Percentiles rank a stretch among this genome's conserved stretches.
These are phyloP conservation scores for Chlorella sp. DNA, from an alignment of 139 green algal species.

Conservation along the genomic window DNA sequence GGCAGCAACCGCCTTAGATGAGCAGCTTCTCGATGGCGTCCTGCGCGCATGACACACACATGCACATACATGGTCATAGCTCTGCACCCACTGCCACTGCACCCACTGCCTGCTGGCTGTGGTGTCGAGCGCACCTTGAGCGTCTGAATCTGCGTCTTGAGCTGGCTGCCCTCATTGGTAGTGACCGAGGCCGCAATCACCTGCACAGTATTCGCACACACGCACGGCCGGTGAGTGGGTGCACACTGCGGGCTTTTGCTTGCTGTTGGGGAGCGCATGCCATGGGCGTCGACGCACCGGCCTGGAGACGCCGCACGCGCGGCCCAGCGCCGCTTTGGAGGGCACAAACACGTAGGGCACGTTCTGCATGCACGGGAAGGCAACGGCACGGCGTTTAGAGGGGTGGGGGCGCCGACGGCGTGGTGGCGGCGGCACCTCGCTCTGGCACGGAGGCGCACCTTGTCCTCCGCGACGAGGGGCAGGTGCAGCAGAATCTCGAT, in stretches of 20 bases:
- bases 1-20: too few species aligned
- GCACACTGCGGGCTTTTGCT: too few species aligned
- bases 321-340: constrained; percentile 92
- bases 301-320: constrained; percentile 93
- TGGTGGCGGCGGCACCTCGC: too few species aligned
- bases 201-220: constrained; percentile 13
- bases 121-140: constrained; percentile 78
- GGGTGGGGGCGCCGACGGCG: too few species aligned
- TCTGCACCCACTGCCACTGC: neutral
- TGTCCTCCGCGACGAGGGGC: constrained; percentile 97
- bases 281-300: too few species aligned
- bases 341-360: constrained; percentile 99
- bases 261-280: too few species aligned
- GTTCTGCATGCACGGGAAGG: constrained; percentile 81
- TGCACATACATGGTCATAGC: neutral
- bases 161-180: constrained; percentile 95
- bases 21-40: constrained; percentile 94
- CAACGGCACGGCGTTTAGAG: too few species aligned
- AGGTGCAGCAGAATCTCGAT: constrained; percentile 99
- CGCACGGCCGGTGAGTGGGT: neutral
- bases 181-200: constrained; percentile 92
- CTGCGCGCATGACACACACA: constrained; percentile 16
- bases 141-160: constrained; percentile 93
- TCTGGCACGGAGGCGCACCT: too few species aligned
- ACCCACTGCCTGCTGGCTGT: neutral